These are phyloP conservation scores for Chlamydomonas reinhardtii DNA, from an alignment of 163 green algal genomes.

Conservation along the genomic window DNA sequence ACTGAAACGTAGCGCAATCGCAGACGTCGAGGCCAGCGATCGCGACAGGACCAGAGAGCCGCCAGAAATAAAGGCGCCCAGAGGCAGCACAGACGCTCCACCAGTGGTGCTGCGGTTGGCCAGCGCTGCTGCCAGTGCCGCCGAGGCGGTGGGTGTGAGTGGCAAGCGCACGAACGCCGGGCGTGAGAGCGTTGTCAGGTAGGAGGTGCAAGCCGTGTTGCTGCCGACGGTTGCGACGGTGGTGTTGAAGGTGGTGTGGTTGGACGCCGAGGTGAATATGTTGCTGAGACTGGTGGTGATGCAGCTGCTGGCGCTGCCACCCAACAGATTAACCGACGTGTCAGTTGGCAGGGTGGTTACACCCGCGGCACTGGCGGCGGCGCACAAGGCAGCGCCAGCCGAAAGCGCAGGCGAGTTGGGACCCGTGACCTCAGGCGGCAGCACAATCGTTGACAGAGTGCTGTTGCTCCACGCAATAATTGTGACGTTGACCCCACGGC, in stretches of 20 bases:
- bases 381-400: not conserved
- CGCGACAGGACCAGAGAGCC: not conserved
- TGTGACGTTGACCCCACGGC: not conserved
- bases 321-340: too few species aligned
- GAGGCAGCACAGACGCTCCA: not conserved
- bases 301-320: not conserved
- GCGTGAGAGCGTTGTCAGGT: not conserved
- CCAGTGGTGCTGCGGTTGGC: too few species aligned
- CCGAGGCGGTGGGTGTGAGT: not conserved
- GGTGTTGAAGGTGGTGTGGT: not conserved
- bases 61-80: not conserved
- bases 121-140: not conserved
- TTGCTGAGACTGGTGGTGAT: not conserved
- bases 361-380: too few species aligned
- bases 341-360: too few species aligned
- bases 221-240: not conserved
- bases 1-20: not conserved
- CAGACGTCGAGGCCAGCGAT: not conserved
- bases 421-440: not conserved
- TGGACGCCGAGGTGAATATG: not conserved
- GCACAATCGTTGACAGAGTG: not conserved
- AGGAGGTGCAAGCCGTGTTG: not conserved
- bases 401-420: not conserved
- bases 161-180: conserved; percentile 18
- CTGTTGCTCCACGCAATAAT: not conserved